Percentiles rank a stretch among this genome's conserved stretches.
phyloP scores from a whole-genome alignment of 495 filamentous ascomycete genomes.

The Neurospora sp. region DNA sequence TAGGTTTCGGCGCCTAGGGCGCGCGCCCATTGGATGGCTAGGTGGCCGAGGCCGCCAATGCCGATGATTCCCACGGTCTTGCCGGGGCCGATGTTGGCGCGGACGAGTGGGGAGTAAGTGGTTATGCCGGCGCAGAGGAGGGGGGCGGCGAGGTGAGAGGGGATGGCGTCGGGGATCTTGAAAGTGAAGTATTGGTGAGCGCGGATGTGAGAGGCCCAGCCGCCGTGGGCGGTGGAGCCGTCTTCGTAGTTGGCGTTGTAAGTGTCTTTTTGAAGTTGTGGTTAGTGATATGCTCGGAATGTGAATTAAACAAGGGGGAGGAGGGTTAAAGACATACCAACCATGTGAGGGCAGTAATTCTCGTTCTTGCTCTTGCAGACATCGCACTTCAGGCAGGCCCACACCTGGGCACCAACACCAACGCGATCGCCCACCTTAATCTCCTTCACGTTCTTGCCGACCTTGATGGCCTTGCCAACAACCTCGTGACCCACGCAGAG shows the following conservation, averaged over 20 bases:
- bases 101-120: constrained; percentile 56
- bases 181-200: constrained; percentile 70
- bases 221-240: constrained; percentile 25
- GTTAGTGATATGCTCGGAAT: too few species aligned
- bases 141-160: constrained; percentile 55
- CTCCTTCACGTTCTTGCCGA: constrained; percentile 38
- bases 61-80: constrained; percentile 63
- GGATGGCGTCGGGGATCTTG: constrained; percentile 60
- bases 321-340: constrained; percentile 14
- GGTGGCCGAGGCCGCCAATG: constrained; percentile 64
- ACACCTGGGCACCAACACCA: constrained; percentile 69
- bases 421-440: constrained; percentile 69
- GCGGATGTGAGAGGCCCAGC: constrained; percentile 47
- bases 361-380: constrained; percentile 47
- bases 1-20: constrained; percentile 59
- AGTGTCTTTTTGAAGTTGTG: constrained; percentile 8
- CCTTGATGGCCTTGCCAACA: constrained; percentile 59
- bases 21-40: constrained; percentile 49
- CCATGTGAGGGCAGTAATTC: constrained; percentile 63
- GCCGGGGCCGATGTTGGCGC: constrained; percentile 50
- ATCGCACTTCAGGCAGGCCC: constrained; percentile 53
- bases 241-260: constrained; percentile 24
- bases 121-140: constrained; percentile 76
- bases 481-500: constrained; percentile 72
- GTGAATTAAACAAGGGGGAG: background rate